Evolutionary conservation across 305 asterid genomes (phyloP).

Genomic region (Solanum hybrid): DNA sequence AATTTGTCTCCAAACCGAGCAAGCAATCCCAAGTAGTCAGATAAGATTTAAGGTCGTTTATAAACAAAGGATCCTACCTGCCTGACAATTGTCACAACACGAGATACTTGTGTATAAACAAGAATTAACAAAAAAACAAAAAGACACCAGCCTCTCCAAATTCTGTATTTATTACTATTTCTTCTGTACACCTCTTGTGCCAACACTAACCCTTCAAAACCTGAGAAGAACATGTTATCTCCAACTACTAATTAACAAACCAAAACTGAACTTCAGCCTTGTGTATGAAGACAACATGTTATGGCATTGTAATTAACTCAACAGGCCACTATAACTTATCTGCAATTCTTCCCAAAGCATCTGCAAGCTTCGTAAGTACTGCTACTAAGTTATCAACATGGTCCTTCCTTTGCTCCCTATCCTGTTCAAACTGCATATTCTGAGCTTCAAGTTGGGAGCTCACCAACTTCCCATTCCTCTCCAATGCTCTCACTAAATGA

Average conservation of each 20-base stretch:
- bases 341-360: conserved; percentile 31
- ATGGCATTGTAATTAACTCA: conserved; percentile 2
- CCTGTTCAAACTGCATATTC: conserved; percentile 12
- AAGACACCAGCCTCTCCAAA: background rate
- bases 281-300: background rate
- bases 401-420: conserved; percentile 24
- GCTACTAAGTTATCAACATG: conserved; percentile 13
- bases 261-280: conserved; percentile 6
- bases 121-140: background rate
- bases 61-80: background rate
- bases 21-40: background rate
- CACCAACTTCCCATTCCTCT: conserved; percentile 20
- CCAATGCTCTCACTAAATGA: conserved; percentile 12
- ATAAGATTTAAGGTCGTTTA: background rate
- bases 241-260: background rate
- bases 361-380: conserved; percentile 27
- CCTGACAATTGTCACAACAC: background rate
- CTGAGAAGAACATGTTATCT: background rate
- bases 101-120: background rate
- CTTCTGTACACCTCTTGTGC: background rate
- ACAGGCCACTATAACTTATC: conserved; percentile 17
- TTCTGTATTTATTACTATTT: background rate
- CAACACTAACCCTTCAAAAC: background rate
- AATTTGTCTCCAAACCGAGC: background rate
- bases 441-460: conserved; percentile 28